Conservation (phyloP, 768 basidiomycete genomes). For the Rhodosporidiobolus sp. region DNA sequence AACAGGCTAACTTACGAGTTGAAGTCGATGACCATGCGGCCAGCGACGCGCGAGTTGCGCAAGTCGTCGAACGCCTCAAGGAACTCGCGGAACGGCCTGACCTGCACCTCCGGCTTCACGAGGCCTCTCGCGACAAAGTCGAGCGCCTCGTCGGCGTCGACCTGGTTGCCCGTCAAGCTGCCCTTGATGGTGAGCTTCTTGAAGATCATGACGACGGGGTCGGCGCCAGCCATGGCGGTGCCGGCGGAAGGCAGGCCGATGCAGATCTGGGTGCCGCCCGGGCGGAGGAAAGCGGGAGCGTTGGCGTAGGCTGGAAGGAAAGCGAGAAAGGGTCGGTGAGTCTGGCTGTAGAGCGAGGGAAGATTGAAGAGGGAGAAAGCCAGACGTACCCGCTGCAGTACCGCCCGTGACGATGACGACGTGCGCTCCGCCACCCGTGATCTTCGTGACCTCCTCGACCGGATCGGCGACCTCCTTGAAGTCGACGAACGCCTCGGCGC, state of each 20-base stretch:
- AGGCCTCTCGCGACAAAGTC: slow-evolving; percentile 67
- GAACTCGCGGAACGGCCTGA: slow-evolving; percentile 57
- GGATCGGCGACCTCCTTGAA: slow-evolving; percentile 66
- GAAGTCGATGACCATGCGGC: slow-evolving; percentile 47
- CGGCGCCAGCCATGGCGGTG: slow-evolving; percentile 48
- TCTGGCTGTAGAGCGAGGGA: not conserved
- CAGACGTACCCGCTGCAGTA: slow-evolving; percentile 44
- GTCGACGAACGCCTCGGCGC: slow-evolving; percentile 68
- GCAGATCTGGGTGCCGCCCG: slow-evolving; percentile 66
- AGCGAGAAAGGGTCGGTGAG: not conserved
- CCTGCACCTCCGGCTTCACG: slow-evolving; percentile 60
- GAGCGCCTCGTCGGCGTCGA: slow-evolving; percentile 73
- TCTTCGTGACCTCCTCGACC: slow-evolving; percentile 61
- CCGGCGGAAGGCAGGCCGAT: slow-evolving; percentile 63
- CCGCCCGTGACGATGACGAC: slow-evolving; percentile 51
- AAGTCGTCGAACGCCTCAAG: slow-evolving; percentile 50
- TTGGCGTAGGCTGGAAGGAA: slow-evolving; percentile 48
- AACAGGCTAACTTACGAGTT: not conserved
- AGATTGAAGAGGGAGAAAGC: not conserved
- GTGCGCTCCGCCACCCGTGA: slow-evolving; percentile 65
- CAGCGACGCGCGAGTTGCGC: slow-evolving; percentile 54
- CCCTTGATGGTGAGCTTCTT: slow-evolving; percentile 46
- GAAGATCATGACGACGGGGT: slow-evolving; percentile 52
- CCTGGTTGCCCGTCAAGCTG: slow-evolving; percentile 60
- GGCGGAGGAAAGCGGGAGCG: slow-evolving; percentile 65